phyloP scores from a whole-genome alignment of 805 yeast species.

The Hanseniaspora nectarophila region DNA sequence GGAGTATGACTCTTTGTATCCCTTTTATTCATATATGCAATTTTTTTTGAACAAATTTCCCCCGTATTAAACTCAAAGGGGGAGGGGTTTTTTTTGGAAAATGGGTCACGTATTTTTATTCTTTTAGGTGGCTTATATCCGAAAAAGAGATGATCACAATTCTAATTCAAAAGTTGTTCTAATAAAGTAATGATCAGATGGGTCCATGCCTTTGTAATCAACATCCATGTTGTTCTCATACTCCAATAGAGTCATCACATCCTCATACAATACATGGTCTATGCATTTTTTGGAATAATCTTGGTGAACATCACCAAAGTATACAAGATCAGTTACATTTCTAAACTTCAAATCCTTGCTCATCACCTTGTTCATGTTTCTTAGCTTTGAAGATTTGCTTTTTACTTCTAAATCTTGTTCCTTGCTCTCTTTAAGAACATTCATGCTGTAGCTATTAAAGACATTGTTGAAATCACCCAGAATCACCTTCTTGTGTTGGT shows the following conservation, averaged over 20 bases:
- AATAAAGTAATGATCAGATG: slow-evolving; percentile 11
- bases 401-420: neutral
- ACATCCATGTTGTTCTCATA: slow-evolving; percentile 3
- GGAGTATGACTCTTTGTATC: no score
- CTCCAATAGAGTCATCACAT: neutral
- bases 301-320: neutral
- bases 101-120: neutral
- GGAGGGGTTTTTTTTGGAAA: no score
- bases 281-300: neutral
- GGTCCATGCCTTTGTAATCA: neutral
- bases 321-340: slow-evolving; percentile 2
- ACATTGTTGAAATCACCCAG: slow-evolving; percentile 12
- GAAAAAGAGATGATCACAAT: neutral
- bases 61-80: no score
- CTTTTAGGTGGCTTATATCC: neutral
- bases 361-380: slow-evolving; percentile 4
- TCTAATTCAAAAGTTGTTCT: neutral
- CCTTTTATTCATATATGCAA: no score
- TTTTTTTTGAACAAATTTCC: no score
- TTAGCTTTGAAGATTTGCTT: slow-evolving; percentile 6
- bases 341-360: neutral
- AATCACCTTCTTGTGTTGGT: neutral
- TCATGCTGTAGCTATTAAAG: slow-evolving; percentile 5
- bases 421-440: neutral
- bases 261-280: slow-evolving; percentile 6